phyloP scores from a whole-genome alignment of 148 eudicot species.

The Rhododendron williamsianum region DNA sequence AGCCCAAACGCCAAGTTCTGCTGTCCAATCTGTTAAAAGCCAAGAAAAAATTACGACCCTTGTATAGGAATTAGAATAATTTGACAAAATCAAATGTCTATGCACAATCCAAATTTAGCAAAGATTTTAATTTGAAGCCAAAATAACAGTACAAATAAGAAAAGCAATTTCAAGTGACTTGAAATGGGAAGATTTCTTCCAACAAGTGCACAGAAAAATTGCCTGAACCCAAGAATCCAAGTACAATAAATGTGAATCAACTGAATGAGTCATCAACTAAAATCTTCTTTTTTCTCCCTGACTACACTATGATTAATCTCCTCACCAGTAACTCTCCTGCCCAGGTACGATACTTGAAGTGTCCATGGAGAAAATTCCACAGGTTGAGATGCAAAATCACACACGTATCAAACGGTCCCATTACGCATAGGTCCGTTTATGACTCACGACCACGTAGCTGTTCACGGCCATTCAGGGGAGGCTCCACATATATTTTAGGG shows the following conservation, averaged over 20 bases:
- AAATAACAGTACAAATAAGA: neutral
- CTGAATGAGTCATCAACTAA: neutral
- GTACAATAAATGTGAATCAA: neutral
- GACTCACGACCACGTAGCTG: too few relatives aligned
- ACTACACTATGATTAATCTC: neutral
- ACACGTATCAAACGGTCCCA: too few relatives aligned
- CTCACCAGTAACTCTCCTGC: neutral
- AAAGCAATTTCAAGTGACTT: neutral
- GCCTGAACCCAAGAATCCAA: neutral
- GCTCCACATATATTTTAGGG: too few relatives aligned
- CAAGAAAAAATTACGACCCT: neutral
- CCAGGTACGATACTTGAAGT: neutral
- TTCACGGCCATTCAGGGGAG: too few relatives aligned
- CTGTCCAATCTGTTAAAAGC: constrained; percentile 52
- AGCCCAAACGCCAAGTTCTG: constrained; percentile 64
- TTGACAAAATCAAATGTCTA: neutral
- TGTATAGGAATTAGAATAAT: neutral
- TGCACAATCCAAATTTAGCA: neutral
- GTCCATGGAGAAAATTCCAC: neutral
- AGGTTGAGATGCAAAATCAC: neutral
- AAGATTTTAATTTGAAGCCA: neutral
- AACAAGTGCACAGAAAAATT: neutral
- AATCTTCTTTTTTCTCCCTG: neutral
- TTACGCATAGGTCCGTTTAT: too few relatives aligned
- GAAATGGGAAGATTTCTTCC: neutral